Base-by-base conservation (phyloP, 768 basidiomycete genomes). In the Dictyophora rubrovolvata region DNA sequence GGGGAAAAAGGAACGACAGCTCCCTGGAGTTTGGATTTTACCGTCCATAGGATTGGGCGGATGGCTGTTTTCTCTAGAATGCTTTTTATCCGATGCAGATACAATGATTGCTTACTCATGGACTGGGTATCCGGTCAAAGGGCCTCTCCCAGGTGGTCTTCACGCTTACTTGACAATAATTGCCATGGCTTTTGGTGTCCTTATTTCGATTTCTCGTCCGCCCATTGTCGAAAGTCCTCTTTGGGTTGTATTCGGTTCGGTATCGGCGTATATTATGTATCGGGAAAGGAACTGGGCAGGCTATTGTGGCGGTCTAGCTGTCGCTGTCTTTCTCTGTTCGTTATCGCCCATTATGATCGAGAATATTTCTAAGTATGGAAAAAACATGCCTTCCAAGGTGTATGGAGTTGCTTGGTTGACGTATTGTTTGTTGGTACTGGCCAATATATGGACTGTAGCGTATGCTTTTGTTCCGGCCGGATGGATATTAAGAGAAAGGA, bases 391-490 rank as follows among this genome's bases (percentile, higher is more conserved):
- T 0, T 79, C 74, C 12, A 75, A 72, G 63, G 80, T 79, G 4
- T 80, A 79, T 62, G 81, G 79, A 49, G 70, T 71, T 1, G 83
- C 82, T 16, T 79, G 86, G 73, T 67, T 82, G 20, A 71, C 85
- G 1, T 84, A 84, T 55, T 77, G 80, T 55, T 48, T 90, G 35
- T 73, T 89, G 50, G 78, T 80, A 54, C 76, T 93, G 21, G 78
- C 83, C 28, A 84, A 83, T 58, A 81, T 88, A 16, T 88, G 89
- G 74, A 92, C 90, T 0, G 89, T 89, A 56, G 91, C 91, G 0
- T 93, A 94, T 71, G 90, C 91, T 1, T 94, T 93, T 64, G 89
- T 94, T 12, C 90, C 90, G 2, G 87, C 87, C 0, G 90, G 89
- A 0, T 69, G 76, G 59, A 79, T 83, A 64, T 72, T 94, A 53